Evolutionary conservation across 148 eudicot genomes (phyloP).

Genomic region (Fagopyrum homotropicum): DNA sequence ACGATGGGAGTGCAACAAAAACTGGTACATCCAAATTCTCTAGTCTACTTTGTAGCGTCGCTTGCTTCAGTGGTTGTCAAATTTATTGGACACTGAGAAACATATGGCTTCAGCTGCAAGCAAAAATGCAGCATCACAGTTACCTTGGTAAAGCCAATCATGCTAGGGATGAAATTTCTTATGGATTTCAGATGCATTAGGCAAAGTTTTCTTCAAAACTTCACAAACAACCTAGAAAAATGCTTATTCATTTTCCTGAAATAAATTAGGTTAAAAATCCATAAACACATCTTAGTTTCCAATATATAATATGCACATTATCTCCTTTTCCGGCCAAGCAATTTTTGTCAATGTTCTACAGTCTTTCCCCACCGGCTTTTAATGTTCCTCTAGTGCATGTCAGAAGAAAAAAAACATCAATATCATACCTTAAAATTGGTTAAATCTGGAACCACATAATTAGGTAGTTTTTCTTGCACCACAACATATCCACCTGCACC

Average conservation of each 20-base stretch:
- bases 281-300: no score
- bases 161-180: background rate
- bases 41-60: constrained; percentile 20
- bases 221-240: background rate
- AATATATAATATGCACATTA: no score
- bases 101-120: constrained; percentile 51
- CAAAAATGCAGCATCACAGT: background rate
- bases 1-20: background rate
- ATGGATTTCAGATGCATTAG: background rate
- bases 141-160: background rate
- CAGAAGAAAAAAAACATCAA: background rate
- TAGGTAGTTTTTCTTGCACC: constrained; percentile 60
- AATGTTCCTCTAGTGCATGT: background rate
- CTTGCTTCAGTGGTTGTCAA: constrained; percentile 29
- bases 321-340: no score
- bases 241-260: background rate
- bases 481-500: constrained; percentile 67
- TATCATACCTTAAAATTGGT: constrained; percentile 53
- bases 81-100: constrained; percentile 33
- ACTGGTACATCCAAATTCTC: background rate
- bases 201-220: background rate
- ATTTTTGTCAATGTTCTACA: no score
- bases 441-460: constrained; percentile 65
- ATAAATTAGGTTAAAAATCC: background rate
- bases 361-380: background rate